Evolutionary conservation across 2,329 filamentous ascomycete species (phyloP), one percentile per base, ranked within the genome.

Genomic region (Aaosphaeria pasadenensis): DNA sequence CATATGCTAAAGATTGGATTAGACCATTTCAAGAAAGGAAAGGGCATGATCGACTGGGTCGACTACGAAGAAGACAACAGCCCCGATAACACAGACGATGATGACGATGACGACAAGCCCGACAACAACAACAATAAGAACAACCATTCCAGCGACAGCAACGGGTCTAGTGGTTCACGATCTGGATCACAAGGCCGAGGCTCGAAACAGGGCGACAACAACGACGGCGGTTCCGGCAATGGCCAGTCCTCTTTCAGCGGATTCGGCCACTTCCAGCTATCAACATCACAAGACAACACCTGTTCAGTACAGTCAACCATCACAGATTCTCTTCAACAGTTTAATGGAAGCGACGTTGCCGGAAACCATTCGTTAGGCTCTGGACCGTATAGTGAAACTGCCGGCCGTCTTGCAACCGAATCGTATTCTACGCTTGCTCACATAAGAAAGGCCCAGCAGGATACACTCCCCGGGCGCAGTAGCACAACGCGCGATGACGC

Each of bases 41-140:
- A 69, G 53, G 64, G 57, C 44, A 70, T 70, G 66, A 60, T 69
- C 33, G 64, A 68, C 51, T 70, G 66, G 67, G 61, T 59, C 44
- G 64, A 69, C 35, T 57, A 62, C 43, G 58, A 58, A 30, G 55
- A 59, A 43, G 56, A 61, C 9, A 54, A 52, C 42, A 44, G 55
- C 44, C 49, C 56, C 41, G 62, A 63, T 35, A 56, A 63, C 44
- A 52, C 48, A 29, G 56, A 59, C 39, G 44, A 46, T 46, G 48
- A 52, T 29, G 58, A 63, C 45, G 53, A 66, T 44, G 57, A 60
- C 39, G 50, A 59, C 33, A 7, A 7, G 29, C 11, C 11, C 39
- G 39, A 40, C 24, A 17, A 24, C 9, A 17, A 24, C 7, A 17
- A 40, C 39, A 40, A 24, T 24, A 52, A 63, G 30, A 44, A 52